phyloP scores from a whole-genome alignment of 768 basidiomycete genomes.

The Serendipita vermifera region DNA sequence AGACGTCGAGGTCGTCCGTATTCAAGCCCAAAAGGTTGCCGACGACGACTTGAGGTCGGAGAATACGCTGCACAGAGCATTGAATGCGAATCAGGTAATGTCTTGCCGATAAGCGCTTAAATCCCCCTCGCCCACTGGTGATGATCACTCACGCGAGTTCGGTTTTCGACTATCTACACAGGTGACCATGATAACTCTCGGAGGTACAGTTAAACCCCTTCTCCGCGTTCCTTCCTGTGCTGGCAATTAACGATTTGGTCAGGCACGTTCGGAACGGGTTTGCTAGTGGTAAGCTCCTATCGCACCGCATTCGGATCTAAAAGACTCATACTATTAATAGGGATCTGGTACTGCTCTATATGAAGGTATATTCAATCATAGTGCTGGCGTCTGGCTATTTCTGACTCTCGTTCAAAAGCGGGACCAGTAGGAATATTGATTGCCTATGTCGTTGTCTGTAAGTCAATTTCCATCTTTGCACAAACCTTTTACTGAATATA shows the following conservation, averaged over 20 bases:
- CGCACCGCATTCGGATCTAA: neutral
- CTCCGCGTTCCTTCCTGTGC: neutral
- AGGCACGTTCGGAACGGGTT: slow-evolving; percentile 1
- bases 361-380: neutral
- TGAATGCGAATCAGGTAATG: too few relatives aligned
- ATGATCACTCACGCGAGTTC: too few relatives aligned
- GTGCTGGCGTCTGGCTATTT: neutral
- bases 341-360: neutral
- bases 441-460: neutral
- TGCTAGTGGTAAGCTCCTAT: neutral
- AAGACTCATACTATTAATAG: neutral
- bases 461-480: neutral
- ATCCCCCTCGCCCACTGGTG: too few relatives aligned
- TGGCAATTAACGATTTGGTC: neutral
- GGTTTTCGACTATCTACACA: slow-evolving; percentile 1
- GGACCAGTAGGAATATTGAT: neutral
- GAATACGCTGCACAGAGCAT: too few relatives aligned
- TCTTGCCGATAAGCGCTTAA: too few relatives aligned
- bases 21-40: too few relatives aligned
- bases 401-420: neutral
- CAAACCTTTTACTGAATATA: neutral
- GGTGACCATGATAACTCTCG: slow-evolving; percentile 8
- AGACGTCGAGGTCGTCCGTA: too few relatives aligned
- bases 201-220: neutral
- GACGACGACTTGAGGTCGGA: too few relatives aligned